Base-by-base conservation (phyloP, 2,329 filamentous ascomycete genomes). In the Talaromyces sp. region DNA sequence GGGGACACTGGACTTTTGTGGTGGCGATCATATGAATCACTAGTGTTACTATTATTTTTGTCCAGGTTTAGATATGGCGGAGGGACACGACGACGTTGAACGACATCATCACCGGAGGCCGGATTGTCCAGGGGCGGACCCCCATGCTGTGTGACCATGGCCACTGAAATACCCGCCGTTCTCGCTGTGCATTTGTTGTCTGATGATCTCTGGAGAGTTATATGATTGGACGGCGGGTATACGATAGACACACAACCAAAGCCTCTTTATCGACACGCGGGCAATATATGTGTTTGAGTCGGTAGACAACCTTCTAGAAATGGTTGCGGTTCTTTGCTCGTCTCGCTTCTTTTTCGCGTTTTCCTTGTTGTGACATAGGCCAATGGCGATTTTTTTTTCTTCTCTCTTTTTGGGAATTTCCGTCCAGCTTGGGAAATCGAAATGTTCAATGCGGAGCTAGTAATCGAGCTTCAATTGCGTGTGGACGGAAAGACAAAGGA, bases 61-160 rank as follows among this genome's bases (percentile, higher is more conserved):
- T 63, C 47, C 66, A 74, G 70, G 45, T 74, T 70, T 56, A 70
- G 74, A 35, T 69, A 71, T 58, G 72, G 73, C 59, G 73, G 71
- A 61, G 71, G 72, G 33, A 69, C 66, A 66, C 71, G 73, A 67
- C 72, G 73, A 62, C 73, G 73, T 67, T 62, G 61, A 37, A 49
- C 35, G 47, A 39, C 27, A 43, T 72, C 69, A 67, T 73, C 73
- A 66, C 73, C 72, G 72, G 50, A 24, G 68, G 73, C 68, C 69
- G 65, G 66, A 70, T 70, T 68, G 73, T 72, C 68, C 72, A 72
- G 69, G 73, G 75, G 70, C 71, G 75, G 73, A 70, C 68, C 66
- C 71, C 73, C 76, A 76, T 75, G 74, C 74, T 75, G 76, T 75
- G 76, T 79, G 78, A 78, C 77, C 78, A 79, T 79, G 75, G 77